Base-by-base conservation (phyloP, 306 rosid genomes). In the Prunus padus region DNA sequence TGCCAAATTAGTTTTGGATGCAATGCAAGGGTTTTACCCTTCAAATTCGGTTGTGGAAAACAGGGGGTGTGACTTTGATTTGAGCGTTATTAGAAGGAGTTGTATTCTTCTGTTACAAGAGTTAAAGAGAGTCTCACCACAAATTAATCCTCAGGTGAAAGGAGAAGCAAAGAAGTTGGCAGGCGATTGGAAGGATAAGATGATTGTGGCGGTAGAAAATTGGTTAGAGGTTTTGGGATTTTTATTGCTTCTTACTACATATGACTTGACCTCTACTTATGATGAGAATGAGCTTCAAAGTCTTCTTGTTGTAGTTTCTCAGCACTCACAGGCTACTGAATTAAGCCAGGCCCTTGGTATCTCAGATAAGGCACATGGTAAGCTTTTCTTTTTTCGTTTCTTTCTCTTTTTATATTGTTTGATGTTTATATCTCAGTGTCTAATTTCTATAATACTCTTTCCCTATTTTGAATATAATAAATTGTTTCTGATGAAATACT, bases 141-240 rank as follows among this genome's bases (percentile, higher is more conserved):
- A 71, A 16, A 83, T 84, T 70, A 52, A 63, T 28, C 67, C 77
- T 71, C 79, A 70, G 62, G 84, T 81, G 67, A 82, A 72, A 75
- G 82, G 72, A 74, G 85, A 80, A 60, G 87, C 87, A 69, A 42
- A 60, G 22, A 75, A 67, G 71, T 57, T 86, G 68, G 90, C 89
- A 2, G 75, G 40, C 62, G 72, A 71, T 42, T 89, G 93, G 93
- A 82, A 79, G 62, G 82, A 52, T 49, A 82, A 67, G 74, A 70
- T 84, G 83, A 74, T 31, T 19, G 42, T 22, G 20, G 55, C 46
- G 1, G 12, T 59, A 23, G 82, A 76, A 9, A 71, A 76, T 37
- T 25, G 57, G n/a, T 75, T 81, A 74, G 93, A 82, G 63, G 87
- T 82, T 9, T 64, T 86, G 74, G 86, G 86, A 44, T 86, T 88